Percentiles rank a stretch among this genome's conserved stretches.
phyloP scores from a whole-genome alignment of 768 basidiomycete species.

The Lentinula aciculospora region DNA sequence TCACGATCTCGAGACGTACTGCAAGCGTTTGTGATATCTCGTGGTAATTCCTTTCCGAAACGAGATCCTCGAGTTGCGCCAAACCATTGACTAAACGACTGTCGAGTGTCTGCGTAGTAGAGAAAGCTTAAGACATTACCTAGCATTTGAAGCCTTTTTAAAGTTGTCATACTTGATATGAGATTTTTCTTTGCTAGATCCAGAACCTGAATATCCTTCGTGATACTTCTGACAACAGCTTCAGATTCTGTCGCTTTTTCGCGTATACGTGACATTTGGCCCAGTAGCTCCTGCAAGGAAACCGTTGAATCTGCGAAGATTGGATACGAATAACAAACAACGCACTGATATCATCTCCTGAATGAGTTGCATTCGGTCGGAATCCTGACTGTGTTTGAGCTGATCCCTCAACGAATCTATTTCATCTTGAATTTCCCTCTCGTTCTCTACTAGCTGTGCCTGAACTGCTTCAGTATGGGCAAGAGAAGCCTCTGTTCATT shows the following conservation, averaged over 20 bases:
- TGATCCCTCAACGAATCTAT: slow-evolving; percentile 63
- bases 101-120: background rate
- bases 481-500: slow-evolving; percentile 63
- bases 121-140: slow-evolving; percentile 42
- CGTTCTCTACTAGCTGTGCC: slow-evolving; percentile 60
- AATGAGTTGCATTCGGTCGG: slow-evolving; percentile 82
- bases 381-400: slow-evolving; percentile 74
- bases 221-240: slow-evolving; percentile 91
- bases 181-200: slow-evolving; percentile 94
- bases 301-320: slow-evolving; percentile 6
- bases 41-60: slow-evolving; percentile 72
- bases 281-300: slow-evolving; percentile 70
- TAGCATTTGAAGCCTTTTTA: slow-evolving; percentile 91
- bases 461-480: slow-evolving; percentile 68
- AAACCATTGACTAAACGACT: slow-evolving; percentile 67
- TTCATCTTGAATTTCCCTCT: slow-evolving; percentile 64
- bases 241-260: slow-evolving; percentile 98
- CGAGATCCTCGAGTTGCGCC: slow-evolving; percentile 72
- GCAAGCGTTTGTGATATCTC: slow-evolving; percentile 82
- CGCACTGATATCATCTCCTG: slow-evolving; percentile 95
- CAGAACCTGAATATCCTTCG: slow-evolving; percentile 91
- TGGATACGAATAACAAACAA: slow-evolving; percentile 6
- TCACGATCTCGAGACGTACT: slow-evolving; percentile 27
- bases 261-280: slow-evolving; percentile 93
- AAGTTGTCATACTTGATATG: slow-evolving; percentile 79